Percentiles rank a stretch among this genome's conserved stretches.
phyloP scores from a whole-genome alignment of 108 stramenopile species.

The Mediolabrus comicus region DNA sequence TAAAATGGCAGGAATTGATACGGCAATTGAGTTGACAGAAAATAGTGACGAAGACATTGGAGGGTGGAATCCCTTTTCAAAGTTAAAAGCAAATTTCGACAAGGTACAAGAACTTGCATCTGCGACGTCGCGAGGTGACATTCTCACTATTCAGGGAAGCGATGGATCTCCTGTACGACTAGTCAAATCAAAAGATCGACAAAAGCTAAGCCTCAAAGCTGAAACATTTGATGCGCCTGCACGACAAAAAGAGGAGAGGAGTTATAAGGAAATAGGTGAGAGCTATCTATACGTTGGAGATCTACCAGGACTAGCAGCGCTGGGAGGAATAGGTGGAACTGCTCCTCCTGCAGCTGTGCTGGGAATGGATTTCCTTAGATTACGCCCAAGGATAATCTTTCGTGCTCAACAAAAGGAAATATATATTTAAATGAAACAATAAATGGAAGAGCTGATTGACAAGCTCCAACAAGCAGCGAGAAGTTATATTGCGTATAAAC shows the following conservation, averaged over 20 bases:
- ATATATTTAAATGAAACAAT: slow-evolving; percentile 54
- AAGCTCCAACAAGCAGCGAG: too few species aligned
- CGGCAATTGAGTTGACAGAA: slow-evolving; percentile 15
- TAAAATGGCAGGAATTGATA: slow-evolving; percentile 49
- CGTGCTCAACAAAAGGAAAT: slow-evolving; percentile 60
- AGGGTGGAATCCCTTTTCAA: slow-evolving; percentile 58
- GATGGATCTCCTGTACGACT: slow-evolving; percentile 56
- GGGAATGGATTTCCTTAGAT: slow-evolving; percentile 72
- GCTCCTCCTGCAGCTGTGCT: slow-evolving; percentile 71
- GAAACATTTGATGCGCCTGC: slow-evolving; percentile 17
- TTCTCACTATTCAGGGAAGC: slow-evolving; percentile 53
- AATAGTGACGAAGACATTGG: slow-evolving; percentile 6
- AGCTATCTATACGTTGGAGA: slow-evolving; percentile 64
- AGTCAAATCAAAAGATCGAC: slow-evolving; percentile 36
- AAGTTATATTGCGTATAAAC: too few species aligned
- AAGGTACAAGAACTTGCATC: slow-evolving; percentile 51
- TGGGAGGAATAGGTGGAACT: slow-evolving; percentile 63
- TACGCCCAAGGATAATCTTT: slow-evolving; percentile 55
- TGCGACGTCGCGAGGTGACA: slow-evolving; percentile 54
- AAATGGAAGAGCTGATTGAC: too few species aligned
- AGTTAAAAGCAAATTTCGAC: slow-evolving; percentile 50
- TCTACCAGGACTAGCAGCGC: slow-evolving; percentile 71
- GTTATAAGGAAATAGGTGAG: not conserved
- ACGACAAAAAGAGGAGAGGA: slow-evolving; percentile 8
- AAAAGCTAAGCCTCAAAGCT: slow-evolving; percentile 9